Conservation (phyloP, 805 yeast genomes). For the Starmerella asiatica region DNA sequence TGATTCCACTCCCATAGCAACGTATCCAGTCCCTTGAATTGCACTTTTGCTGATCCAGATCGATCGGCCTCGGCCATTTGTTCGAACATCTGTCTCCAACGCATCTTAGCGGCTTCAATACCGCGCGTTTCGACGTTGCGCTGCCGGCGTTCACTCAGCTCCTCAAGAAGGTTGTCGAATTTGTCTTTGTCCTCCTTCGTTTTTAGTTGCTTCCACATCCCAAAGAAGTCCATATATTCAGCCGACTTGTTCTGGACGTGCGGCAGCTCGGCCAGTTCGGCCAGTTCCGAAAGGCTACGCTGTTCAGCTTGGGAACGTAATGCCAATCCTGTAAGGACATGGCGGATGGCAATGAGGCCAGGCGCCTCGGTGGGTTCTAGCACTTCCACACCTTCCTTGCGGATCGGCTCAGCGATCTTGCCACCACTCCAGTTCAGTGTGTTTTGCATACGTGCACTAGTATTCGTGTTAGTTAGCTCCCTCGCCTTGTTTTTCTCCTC, state of each 20-base stretch:
- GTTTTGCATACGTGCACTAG: constrained; percentile 5
- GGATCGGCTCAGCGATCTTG: constrained; percentile 26
- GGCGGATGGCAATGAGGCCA: constrained; percentile 67
- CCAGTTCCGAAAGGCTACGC: constrained; percentile 18
- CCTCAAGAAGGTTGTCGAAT: constrained; percentile 57
- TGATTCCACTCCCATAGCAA: constrained; percentile 76
- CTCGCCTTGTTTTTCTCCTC: background rate
- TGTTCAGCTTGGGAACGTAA: constrained; percentile 20
- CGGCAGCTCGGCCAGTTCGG: constrained; percentile 22
- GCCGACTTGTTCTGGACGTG: constrained; percentile 26
- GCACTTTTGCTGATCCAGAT: constrained; percentile 32
- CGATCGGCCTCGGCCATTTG: constrained; percentile 26
- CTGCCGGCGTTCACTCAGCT: constrained; percentile 65
- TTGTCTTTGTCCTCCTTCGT: constrained; percentile 32
- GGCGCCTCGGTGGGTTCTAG: constrained; percentile 59
- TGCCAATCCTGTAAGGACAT: constrained; percentile 35
- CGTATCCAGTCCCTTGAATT: constrained; percentile 45
- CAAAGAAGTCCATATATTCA: constrained; percentile 47
- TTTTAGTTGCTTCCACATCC: constrained; percentile 41
- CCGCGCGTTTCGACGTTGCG: constrained; percentile 62
- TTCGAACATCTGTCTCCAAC: constrained; percentile 69
- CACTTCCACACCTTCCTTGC: constrained; percentile 40
- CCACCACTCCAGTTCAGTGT: constrained; percentile 1
- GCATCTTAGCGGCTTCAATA: constrained; percentile 69
- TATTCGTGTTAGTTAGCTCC: constrained; percentile 2